These are phyloP conservation scores for Kuraishia hungarica DNA, from an alignment of 805 yeast species.

Conservation along the genomic window DNA sequence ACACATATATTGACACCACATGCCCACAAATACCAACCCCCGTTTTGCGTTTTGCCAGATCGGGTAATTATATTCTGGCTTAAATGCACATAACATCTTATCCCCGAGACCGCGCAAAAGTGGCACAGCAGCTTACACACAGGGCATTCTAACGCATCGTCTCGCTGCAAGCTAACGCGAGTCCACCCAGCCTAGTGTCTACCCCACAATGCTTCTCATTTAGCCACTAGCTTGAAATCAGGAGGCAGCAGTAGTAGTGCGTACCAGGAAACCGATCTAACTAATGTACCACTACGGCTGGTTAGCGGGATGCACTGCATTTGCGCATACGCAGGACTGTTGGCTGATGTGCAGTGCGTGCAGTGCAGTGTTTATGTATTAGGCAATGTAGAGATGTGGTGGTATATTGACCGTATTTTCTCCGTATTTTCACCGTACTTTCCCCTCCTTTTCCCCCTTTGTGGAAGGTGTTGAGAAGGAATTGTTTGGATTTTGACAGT, in stretches of 20 bases:
- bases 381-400: too few relatives aligned
- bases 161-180: neutral
- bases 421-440: too few relatives aligned
- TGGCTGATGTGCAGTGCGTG: too few relatives aligned
- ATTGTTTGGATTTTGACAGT: too few relatives aligned
- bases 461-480: too few relatives aligned
- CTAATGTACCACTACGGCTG: neutral
- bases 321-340: too few relatives aligned
- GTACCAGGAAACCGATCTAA: neutral
- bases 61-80: neutral
- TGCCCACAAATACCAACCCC: too few relatives aligned
- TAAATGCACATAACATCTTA: neutral
- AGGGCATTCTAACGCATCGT: neutral
- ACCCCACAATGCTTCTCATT: neutral
- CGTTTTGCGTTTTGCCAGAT: neutral
- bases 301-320: too few relatives aligned
- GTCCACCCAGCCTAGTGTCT: neutral
- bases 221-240: neutral
- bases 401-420: too few relatives aligned
- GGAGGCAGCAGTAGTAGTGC: neutral
- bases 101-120: neutral
- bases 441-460: too few relatives aligned
- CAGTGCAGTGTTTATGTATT: too few relatives aligned
- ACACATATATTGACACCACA: too few relatives aligned
- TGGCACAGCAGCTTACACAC: neutral